These are phyloP conservation scores for Fusarium subtropicale DNA, from an alignment of 2,329 filamentous ascomycete species.

Conservation along the genomic window DNA sequence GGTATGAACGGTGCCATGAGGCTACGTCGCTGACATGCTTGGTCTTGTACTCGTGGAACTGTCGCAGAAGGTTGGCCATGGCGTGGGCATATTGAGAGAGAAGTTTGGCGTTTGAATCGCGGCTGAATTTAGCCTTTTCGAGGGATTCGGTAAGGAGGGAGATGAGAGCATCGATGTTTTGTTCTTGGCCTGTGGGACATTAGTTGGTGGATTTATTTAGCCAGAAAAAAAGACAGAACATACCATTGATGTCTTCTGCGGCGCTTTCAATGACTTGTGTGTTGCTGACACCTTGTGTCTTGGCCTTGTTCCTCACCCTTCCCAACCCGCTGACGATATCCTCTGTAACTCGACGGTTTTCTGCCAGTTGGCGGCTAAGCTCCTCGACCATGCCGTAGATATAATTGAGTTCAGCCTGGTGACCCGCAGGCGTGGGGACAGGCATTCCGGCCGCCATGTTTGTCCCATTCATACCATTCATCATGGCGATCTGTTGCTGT, in stretches of 20 bases:
- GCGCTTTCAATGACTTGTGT: constrained; percentile 68
- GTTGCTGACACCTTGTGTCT: constrained; percentile 64
- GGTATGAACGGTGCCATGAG: constrained; percentile 74
- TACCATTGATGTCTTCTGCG: constrained; percentile 68
- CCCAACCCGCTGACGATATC: constrained; percentile 73
- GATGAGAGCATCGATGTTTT: constrained; percentile 70
- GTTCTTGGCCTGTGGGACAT: constrained; percentile 61
- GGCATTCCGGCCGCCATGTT: constrained; percentile 61
- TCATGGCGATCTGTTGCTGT: constrained; percentile 49
- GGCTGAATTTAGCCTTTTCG: constrained; percentile 69
- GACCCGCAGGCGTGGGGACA: constrained; percentile 72
- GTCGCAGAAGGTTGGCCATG: constrained; percentile 68
- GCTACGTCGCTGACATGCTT: constrained; percentile 71
- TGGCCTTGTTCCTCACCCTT: constrained; percentile 68
- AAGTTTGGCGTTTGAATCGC: constrained; percentile 70
- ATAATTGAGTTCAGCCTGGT: constrained; percentile 75
- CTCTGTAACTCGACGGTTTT: constrained; percentile 71
- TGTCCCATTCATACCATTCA: constrained; percentile 64
- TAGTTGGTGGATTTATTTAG: background rate
- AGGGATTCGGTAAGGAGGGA: constrained; percentile 71
- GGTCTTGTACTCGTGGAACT: constrained; percentile 74
- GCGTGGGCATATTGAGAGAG: constrained; percentile 69
- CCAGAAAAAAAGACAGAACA: constrained; percentile 14
- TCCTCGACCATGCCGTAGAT: constrained; percentile 77
- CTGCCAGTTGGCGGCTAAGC: constrained; percentile 70